phyloP scores from a whole-genome alignment of 768 basidiomycete species.

The Collybia nuda region DNA sequence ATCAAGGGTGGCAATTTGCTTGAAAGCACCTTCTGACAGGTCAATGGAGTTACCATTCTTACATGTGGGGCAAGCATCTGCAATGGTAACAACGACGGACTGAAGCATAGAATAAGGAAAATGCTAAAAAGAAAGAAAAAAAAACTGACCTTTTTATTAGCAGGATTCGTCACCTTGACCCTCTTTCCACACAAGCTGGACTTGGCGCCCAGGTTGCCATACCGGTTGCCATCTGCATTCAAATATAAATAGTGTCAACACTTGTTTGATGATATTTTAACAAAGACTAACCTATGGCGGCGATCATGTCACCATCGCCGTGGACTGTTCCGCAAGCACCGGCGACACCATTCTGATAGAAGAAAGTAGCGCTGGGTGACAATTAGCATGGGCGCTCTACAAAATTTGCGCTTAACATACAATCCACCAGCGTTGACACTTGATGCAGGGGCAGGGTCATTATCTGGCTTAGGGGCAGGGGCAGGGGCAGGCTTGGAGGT shows the following conservation, averaged over 20 bases:
- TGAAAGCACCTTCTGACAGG: constrained; percentile 70
- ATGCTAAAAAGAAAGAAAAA: neutral
- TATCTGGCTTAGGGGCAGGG: constrained; percentile 9
- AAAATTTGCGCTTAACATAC: constrained; percentile 30
- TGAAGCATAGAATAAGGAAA: constrained; percentile 11
- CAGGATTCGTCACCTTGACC: constrained; percentile 63
- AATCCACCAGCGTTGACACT: constrained; percentile 38
- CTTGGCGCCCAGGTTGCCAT: constrained; percentile 41
- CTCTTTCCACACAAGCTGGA: constrained; percentile 66
- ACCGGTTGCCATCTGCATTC: constrained; percentile 46
- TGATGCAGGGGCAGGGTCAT: constrained; percentile 11
- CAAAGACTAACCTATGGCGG: constrained; percentile 57
- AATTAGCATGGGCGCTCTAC: neutral
- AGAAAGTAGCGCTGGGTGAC: constrained; percentile 58
- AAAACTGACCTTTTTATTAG: constrained; percentile 45
- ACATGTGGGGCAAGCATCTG: constrained; percentile 85
- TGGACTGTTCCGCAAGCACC: constrained; percentile 77
- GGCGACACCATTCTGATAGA: constrained; percentile 66
- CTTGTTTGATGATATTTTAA: neutral
- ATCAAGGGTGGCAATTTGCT: constrained; percentile 42
- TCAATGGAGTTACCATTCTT: constrained; percentile 65
- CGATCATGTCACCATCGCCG: constrained; percentile 57
- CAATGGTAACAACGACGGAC: constrained; percentile 63
- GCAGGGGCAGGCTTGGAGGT: constrained; percentile 13
- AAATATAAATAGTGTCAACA: constrained; percentile 2